These are phyloP conservation scores for Lobosporangium transversale DNA, from an alignment of 192 early-diverging fungal species.

Conservation along the genomic window DNA sequence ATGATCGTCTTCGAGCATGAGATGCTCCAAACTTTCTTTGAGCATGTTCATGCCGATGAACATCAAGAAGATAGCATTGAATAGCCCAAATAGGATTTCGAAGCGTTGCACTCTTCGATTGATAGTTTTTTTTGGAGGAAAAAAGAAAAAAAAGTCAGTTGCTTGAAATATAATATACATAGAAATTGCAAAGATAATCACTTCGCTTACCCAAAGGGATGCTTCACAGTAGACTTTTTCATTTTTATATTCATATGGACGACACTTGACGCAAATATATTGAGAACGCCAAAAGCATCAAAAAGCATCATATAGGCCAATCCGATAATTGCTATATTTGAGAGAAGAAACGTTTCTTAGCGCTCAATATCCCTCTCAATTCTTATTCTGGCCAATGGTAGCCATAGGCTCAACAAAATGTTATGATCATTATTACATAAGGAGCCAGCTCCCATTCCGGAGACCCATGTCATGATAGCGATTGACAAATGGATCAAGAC, in stretches of 20 bases:
- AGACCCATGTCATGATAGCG: conserved; percentile 55
- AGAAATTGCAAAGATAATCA: no score
- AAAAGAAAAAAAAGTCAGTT: no score
- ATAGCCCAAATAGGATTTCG: conserved; percentile 64
- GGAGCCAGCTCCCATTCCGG: conserved; percentile 55
- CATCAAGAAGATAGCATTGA: conserved; percentile 61
- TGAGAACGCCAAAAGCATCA: conserved; percentile 67
- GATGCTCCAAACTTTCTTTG: conserved; percentile 68
- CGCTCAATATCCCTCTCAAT: no score
- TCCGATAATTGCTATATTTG: conserved; percentile 58
- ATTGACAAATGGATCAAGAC: conserved; percentile 54
- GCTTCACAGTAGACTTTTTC: conserved; percentile 56
- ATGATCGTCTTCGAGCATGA: conserved; percentile 62
- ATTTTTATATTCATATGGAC: conserved; percentile 53
- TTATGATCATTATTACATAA: no score
- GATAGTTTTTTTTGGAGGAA: no score
- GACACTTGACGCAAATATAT: conserved; percentile 62
- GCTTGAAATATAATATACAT: no score
- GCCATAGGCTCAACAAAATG: no score
- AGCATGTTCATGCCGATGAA: conserved; percentile 68
- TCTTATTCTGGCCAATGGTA: no score
- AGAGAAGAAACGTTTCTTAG: neutral
- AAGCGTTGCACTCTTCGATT: conserved; percentile 64
- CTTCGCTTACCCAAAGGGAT: conserved; percentile 66
- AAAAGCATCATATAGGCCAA: conserved; percentile 63